These are phyloP conservation scores for Candida golubevii DNA, from an alignment of 805 yeast species.

Conservation along the genomic window DNA sequence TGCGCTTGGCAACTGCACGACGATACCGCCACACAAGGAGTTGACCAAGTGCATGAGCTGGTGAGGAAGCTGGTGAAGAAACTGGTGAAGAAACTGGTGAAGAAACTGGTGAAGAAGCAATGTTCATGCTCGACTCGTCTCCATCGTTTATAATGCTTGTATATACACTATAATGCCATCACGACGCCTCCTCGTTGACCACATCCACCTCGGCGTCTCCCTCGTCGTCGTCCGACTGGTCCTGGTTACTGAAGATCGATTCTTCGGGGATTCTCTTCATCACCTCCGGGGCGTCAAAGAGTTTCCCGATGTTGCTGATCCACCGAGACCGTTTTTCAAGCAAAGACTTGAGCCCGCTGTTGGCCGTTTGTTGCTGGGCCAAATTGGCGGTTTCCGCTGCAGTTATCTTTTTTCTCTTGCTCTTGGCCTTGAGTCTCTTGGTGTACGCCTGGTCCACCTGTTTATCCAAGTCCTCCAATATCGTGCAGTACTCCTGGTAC, in stretches of 20 bases:
- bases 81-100: too few species aligned
- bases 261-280: constrained; percentile 75
- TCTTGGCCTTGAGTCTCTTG: constrained; percentile 74
- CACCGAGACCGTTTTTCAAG: constrained; percentile 85
- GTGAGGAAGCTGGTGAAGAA: too few species aligned
- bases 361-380: constrained; percentile 64
- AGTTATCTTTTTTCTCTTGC: constrained; percentile 50
- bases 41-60: constrained; percentile 40
- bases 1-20: constrained; percentile 78
- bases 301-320: constrained; percentile 85
- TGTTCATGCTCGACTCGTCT: too few species aligned
- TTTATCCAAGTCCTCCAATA: constrained; percentile 89
- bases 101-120: background rate
- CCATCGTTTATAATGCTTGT: background rate
- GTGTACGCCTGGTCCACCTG: constrained; percentile 94
- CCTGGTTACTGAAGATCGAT: constrained; percentile 46
- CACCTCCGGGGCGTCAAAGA: constrained; percentile 60
- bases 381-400: constrained; percentile 22
- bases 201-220: constrained; percentile 29
- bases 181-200: constrained; percentile 13
- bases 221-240: constrained; percentile 30
- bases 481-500: constrained; percentile 89
- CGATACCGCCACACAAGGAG: constrained; percentile 65
- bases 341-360: constrained; percentile 70
- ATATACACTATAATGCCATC: background rate